Base-by-base conservation (phyloP, 202 grass and related monocot genomes). In the Bolboschoenoplectus hybrid region DNA sequence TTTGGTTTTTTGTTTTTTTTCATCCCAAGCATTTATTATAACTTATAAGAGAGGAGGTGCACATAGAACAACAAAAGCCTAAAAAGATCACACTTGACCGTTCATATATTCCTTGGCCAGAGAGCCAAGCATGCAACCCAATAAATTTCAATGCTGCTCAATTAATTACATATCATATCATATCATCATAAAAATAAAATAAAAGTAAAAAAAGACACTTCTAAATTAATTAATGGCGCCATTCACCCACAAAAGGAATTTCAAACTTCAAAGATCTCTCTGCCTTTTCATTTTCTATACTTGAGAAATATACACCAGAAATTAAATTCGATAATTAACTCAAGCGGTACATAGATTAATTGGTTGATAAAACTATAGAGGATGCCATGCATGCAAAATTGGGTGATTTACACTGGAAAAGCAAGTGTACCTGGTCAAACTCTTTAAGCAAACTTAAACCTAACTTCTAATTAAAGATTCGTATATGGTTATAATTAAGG, bases 281-380 rank as follows among this genome's bases (percentile, higher is more conserved):
- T 36, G 20, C 61, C 35, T 84, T 68, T 84, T 58, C 65, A 83
- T 83, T 83, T 67, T 66, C 81, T 84, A 71, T 84, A 84, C 26
- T 70, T 83, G 0, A 11, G 7, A 77, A n/a, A 84, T 69, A 57
- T 84, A 84, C 81, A 84, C 4, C 1, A 80, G 35, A 84, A 84
- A 34, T 70, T 36, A 70, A 60, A 19, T 57, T 70, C 3, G 34
- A 70, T 20, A 84, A 71, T 68, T 56, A 83, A 83, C 81, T 39
- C 64, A 67, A 47, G 8, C 35, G 2, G 52, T 41, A 58, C 12
- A 58, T 60, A 60, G 14, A 58, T 8, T 41, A 1, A 4, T 10
- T 35, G 9, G 5, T 43, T 9, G 19, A 79, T 58, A 60, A 26
- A 78, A 60, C 50, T 78, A 41, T 79, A 60, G 53, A 80, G 81